These are phyloP conservation scores for Ogataea salicorniae DNA, from an alignment of 805 yeast genomes.

Conservation along the genomic window DNA sequence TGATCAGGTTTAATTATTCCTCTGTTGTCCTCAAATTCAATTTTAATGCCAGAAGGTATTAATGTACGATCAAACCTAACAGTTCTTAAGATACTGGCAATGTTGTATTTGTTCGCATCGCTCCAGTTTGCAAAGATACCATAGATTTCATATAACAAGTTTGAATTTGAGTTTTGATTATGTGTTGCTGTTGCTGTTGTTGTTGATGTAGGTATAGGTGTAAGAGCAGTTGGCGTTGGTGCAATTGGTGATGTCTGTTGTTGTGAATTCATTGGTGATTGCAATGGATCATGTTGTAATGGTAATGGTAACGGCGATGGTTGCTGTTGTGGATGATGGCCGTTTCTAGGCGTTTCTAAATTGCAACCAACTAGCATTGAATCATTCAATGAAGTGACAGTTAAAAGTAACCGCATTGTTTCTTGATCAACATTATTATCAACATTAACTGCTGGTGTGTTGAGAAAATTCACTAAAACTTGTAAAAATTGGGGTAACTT, in stretches of 20 bases:
- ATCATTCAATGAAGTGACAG: constrained; percentile 15
- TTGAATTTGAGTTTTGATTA: constrained; percentile 4
- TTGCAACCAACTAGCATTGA: constrained; percentile 16
- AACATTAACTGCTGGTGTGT: constrained; percentile 1
- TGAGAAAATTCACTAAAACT: constrained; percentile 10
- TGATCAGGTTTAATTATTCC: background rate
- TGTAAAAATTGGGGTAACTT: constrained; percentile 16
- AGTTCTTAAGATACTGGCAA: constrained; percentile 2
- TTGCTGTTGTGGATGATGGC: too few species aligned
- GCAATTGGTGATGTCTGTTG: background rate
- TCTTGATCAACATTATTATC: constrained; percentile 5
- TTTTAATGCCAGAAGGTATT: constrained; percentile 1
- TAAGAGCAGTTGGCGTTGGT: background rate
- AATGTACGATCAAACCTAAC: constrained; percentile 6
- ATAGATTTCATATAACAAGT: constrained; percentile 12
- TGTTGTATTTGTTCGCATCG: constrained; percentile 9
- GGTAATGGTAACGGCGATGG: too few species aligned
- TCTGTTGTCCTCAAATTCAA: background rate
- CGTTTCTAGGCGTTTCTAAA: background rate
- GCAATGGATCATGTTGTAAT: too few species aligned
- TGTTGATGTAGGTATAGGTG: background rate
- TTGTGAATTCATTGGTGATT: background rate
- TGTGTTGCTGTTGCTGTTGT: background rate
- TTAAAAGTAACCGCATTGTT: constrained; percentile 2
- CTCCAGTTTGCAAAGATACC: constrained; percentile 17